Evolutionary conservation across 495 filamentous ascomycete genomes (phyloP), one percentile per base, ranked within the genome.

Genomic region (Penicillium subrubescens): DNA sequence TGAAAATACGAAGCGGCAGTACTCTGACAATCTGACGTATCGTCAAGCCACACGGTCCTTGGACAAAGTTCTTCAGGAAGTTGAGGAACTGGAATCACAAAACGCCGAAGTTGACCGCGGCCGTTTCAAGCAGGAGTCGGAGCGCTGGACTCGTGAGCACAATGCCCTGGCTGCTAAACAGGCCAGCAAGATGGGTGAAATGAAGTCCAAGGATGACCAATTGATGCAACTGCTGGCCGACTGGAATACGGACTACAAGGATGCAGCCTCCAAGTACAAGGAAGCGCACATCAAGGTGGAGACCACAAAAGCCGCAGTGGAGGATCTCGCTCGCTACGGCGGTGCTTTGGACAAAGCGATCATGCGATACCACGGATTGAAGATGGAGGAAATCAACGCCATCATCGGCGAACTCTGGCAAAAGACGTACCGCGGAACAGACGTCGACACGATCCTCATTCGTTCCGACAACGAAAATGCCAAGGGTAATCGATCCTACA

Each of bases 371-470:
- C 95, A 99, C 76, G 84, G 87, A 23, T 77, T 96, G 60, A 99
- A 98, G 81, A 99, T 99, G 95, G 93, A 94, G 72, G 94, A 98
- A 71, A 96, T 99, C 77, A 99, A 99, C 73, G 85, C 88, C 57
- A 97, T 97, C 72, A 85, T 94, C 65, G 92, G 91, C 67, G 95
- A 99, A 74, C 87, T 99, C 23, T 99, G 95, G 95, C 92, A 92
- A 77, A 89, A 86, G 72, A 97, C 96, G 3, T 99, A 99, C 78
- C 92, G 96, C 71, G 95, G 95, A 64, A 97, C 94, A 5, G 95
- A 99, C 73, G 92, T 99, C 64, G 95, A 99, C 77, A 94, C 92
- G 11, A 97, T 99, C 75, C 84, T 96, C 67, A 98, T 98, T 74
- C 88, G 90, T 44, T 96, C 93, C 46, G 94, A 96, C 78, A 89